Percentiles rank a stretch among this genome's conserved stretches.
These are phyloP conservation scores for Pseudozyma sp. DNA, from an alignment of 1,284 basidiomycete genomes.

Conservation along the genomic window DNA sequence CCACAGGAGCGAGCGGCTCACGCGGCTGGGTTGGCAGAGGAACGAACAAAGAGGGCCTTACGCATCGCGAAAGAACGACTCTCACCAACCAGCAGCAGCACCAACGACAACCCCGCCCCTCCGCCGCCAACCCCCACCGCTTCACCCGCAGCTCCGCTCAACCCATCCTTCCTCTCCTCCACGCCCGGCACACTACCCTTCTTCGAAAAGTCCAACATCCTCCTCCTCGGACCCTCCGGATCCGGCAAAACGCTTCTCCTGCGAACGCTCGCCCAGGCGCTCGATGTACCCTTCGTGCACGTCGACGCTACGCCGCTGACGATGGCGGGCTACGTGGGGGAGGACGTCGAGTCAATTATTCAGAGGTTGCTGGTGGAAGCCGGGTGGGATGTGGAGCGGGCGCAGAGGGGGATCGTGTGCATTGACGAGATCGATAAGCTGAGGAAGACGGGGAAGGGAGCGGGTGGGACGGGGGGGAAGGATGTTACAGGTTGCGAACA, in stretches of 20 bases:
- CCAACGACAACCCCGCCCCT: too few species aligned
- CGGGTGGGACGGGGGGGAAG: conserved; percentile 70
- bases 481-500: conserved; percentile 84
- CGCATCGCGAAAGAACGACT: conserved; percentile 20
- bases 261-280: conserved; percentile 46
- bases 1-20: conserved; percentile 24
- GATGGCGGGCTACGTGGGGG: conserved; percentile 59
- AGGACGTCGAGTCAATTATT: conserved; percentile 57
- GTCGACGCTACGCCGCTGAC: conserved; percentile 59
- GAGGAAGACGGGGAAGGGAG: conserved; percentile 72
- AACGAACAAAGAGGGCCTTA: conserved; percentile 29
- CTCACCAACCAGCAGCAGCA: neutral
- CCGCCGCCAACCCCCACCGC: too few species aligned
- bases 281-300: conserved; percentile 57
- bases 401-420: conserved; percentile 78
- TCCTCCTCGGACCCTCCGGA: conserved; percentile 81
- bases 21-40: conserved; percentile 26
- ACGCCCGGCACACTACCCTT: conserved; percentile 24
- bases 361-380: conserved; percentile 45
- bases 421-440: conserved; percentile 97
- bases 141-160: neutral
- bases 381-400: conserved; percentile 40
- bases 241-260: conserved; percentile 55
- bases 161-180: conserved; percentile 13
- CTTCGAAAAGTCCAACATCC: conserved; percentile 84